Conservation (phyloP, 192 early-diverging fungal species). For the Backusella parvicylindrica region DNA sequence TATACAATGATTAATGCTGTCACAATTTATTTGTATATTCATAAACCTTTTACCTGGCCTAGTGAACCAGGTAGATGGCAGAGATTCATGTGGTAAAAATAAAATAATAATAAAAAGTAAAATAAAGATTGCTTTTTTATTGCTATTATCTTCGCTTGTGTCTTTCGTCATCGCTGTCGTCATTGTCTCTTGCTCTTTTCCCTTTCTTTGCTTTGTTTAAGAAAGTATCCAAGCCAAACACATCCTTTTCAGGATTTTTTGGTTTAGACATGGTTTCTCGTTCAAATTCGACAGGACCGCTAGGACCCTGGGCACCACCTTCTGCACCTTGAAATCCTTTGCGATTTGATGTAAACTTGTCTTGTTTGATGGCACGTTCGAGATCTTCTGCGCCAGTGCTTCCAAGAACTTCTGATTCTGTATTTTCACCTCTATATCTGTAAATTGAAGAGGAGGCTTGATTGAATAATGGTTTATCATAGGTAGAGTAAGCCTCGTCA, state of each 20-base stretch:
- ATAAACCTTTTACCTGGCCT: slow-evolving; percentile 71
- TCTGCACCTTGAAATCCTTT: slow-evolving; percentile 72
- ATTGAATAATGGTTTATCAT: slow-evolving; percentile 94
- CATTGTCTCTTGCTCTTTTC: slow-evolving; percentile 38
- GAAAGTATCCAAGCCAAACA: slow-evolving; percentile 91
- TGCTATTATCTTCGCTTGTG: slow-evolving; percentile 16
- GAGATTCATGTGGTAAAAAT: slow-evolving; percentile 91
- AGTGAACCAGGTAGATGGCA: slow-evolving; percentile 65
- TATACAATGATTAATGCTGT: slow-evolving; percentile 57
- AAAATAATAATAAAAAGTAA: background rate
- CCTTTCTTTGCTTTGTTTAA: slow-evolving; percentile 69
- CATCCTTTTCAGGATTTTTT: slow-evolving; percentile 57
- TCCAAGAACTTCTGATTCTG: slow-evolving; percentile 55
- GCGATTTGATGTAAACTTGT: slow-evolving; percentile 58
- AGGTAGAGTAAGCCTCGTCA: slow-evolving; percentile 90
- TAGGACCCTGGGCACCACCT: slow-evolving; percentile 43
- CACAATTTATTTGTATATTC: slow-evolving; percentile 78
- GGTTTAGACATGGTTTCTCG: slow-evolving; percentile 50
- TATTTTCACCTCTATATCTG: slow-evolving; percentile 61
- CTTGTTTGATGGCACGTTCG: slow-evolving; percentile 63
- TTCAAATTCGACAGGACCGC: slow-evolving; percentile 94
- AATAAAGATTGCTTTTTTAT: background rate
- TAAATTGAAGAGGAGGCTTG: slow-evolving; percentile 73
- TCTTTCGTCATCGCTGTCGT: slow-evolving; percentile 22
- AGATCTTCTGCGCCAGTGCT: slow-evolving; percentile 68